These are phyloP conservation scores for Pulveroboletus sp. DNA, from an alignment of 768 basidiomycete species.

Conservation along the genomic window DNA sequence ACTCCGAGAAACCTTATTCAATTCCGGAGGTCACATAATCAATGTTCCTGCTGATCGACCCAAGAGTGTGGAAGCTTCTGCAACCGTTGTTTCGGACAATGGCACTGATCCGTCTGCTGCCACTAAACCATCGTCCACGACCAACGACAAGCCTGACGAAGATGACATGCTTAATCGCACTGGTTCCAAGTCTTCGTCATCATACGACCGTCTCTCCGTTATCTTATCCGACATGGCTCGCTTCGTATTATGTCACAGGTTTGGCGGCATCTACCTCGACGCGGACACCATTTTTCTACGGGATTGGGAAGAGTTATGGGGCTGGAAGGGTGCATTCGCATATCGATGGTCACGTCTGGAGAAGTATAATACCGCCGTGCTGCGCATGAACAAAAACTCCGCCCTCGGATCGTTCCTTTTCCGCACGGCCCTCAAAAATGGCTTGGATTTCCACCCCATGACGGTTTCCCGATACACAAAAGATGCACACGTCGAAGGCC, in stretches of 20 bases:
- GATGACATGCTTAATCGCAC: constrained; percentile 73
- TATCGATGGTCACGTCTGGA: constrained; percentile 93
- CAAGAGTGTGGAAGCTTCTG: constrained; percentile 23
- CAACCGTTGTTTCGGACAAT: constrained; percentile 18
- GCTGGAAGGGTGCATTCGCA: constrained; percentile 94
- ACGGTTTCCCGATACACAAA: constrained; percentile 87
- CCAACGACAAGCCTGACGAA: constrained; percentile 35
- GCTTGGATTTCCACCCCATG: constrained; percentile 97
- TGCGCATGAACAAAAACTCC: constrained; percentile 89
- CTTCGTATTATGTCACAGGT: constrained; percentile 95
- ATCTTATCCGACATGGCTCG: constrained; percentile 96
- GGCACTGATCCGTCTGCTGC: constrained; percentile 17
- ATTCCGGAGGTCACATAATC: constrained; percentile 78
- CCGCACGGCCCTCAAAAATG: constrained; percentile 90
- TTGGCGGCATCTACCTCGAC: constrained; percentile 95
- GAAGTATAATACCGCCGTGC: constrained; percentile 95
- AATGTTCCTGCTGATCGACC: constrained; percentile 52
- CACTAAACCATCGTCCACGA: constrained; percentile 20
- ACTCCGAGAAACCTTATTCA: constrained; percentile 74
- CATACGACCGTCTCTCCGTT: constrained; percentile 90
- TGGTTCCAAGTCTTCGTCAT: constrained; percentile 82
- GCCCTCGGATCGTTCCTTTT: constrained; percentile 93
- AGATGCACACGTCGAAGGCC: constrained; percentile 81
- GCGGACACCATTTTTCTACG: constrained; percentile 94
- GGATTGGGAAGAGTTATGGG: constrained; percentile 99